These are phyloP conservation scores for Goffeauzyma gilvescens DNA, from an alignment of 768 basidiomycete species.

Conservation along the genomic window DNA sequence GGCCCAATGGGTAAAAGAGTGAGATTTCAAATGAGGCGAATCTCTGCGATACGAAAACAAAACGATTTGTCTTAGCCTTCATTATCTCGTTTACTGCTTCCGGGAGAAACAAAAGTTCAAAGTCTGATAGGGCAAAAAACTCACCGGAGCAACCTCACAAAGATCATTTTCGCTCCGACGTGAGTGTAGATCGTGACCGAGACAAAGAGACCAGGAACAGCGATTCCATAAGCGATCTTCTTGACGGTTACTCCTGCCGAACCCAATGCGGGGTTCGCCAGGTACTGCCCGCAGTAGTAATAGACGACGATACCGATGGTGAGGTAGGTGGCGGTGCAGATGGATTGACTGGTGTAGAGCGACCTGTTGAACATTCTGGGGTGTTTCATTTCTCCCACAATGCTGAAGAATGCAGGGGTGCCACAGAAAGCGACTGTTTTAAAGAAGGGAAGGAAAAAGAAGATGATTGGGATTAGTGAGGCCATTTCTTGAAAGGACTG, in stretches of 20 bases:
- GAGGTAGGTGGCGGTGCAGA: conserved; percentile 11
- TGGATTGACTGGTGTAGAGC: conserved; percentile 5
- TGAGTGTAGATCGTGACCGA: conserved; percentile 14
- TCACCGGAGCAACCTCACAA: conserved; percentile 20
- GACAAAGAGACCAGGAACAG: conserved; percentile 12
- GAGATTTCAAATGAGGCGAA: conserved; percentile 11
- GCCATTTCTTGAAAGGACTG: neutral
- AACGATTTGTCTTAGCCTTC: too few relatives aligned
- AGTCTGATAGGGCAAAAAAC: neutral
- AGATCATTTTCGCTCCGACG: conserved; percentile 21
- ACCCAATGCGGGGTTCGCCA: conserved; percentile 20
- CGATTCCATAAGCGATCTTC: conserved; percentile 15
- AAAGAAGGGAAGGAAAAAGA: neutral
- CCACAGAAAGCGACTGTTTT: conserved; percentile 11
- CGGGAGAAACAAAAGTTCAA: neutral
- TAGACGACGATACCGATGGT: conserved; percentile 13
- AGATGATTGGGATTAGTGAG: neutral
- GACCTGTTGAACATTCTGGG: conserved; percentile 12
- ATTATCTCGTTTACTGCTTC: neutral
- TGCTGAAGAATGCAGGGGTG: conserved; percentile 16
- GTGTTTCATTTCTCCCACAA: conserved; percentile 15
- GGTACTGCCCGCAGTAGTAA: conserved; percentile 14
- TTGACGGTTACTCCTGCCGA: conserved; percentile 15
- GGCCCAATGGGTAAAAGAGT: conserved; percentile 12
- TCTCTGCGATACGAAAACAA: conserved; percentile 6